phyloP scores from a whole-genome alignment of 2,329 filamentous ascomycete species.

The Epichloe sibirici region DNA sequence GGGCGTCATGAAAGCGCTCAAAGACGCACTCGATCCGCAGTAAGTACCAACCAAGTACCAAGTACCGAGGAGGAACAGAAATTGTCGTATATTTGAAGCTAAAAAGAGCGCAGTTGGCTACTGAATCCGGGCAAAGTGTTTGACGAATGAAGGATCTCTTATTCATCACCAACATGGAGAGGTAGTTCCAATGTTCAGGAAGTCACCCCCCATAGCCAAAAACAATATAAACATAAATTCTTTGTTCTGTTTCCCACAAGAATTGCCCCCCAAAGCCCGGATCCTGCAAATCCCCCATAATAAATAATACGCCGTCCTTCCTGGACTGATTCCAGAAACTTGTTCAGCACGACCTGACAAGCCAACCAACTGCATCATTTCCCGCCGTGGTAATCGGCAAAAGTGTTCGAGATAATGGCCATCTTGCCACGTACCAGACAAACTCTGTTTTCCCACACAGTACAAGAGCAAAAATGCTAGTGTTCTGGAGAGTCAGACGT shows the following conservation, averaged over 20 bases:
- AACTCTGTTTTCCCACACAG: background rate
- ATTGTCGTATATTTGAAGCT: background rate
- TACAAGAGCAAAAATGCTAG: background rate
- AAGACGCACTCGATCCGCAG: conserved; percentile 48
- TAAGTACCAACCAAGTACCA: conserved; percentile 7
- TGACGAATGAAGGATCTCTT: conserved; percentile 24
- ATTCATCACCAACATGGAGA: too few species aligned
- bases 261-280: background rate
- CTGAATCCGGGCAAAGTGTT: conserved; percentile 62
- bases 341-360: background rate
- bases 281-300: background rate
- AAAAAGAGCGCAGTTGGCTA: conserved; percentile 35
- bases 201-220: too few species aligned
- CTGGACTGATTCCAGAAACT: background rate
- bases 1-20: conserved; percentile 54
- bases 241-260: background rate
- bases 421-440: background rate
- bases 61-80: background rate
- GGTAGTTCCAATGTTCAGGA: too few species aligned
- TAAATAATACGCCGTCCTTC: background rate
- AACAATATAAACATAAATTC: too few species aligned
- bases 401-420: background rate
- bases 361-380: background rate
- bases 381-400: background rate
- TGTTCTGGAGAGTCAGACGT: background rate